phyloP scores from a whole-genome alignment of 495 filamentous ascomycete genomes.

The Chaetomium cochliodes region DNA sequence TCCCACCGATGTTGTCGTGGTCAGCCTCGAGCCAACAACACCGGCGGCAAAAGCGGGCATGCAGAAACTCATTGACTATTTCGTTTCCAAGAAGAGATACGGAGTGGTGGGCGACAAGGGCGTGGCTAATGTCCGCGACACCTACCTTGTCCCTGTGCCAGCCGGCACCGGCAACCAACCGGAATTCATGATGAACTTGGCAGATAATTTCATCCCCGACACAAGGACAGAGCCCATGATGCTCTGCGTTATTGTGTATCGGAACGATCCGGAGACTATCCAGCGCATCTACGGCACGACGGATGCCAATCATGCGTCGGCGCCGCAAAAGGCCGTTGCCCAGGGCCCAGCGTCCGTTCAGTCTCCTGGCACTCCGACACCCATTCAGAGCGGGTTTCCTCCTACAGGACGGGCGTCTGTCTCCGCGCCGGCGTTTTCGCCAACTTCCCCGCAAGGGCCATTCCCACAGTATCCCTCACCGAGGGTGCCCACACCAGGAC shows the following conservation, averaged over 20 bases:
- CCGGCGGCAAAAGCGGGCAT: constrained; percentile 58
- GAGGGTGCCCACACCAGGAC: constrained; percentile 36
- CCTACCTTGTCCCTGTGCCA: constrained; percentile 73
- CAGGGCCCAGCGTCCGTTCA: not conserved
- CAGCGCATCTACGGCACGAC: constrained; percentile 39
- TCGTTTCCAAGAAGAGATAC: constrained; percentile 70
- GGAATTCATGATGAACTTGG: constrained; percentile 74
- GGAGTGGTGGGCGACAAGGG: constrained; percentile 74
- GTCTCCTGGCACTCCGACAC: constrained; percentile 34
- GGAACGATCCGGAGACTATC: constrained; percentile 49
- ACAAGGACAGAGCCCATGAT: constrained; percentile 66
- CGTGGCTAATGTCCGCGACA: constrained; percentile 69
- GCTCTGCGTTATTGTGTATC: constrained; percentile 73
- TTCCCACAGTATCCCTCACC: constrained; percentile 38
- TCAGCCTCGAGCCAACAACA: constrained; percentile 59
- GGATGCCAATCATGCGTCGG: constrained; percentile 9
- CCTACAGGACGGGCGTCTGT: constrained; percentile 38
- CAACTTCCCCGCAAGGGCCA: constrained; percentile 47
- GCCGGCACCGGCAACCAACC: constrained; percentile 56
- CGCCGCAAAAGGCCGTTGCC: constrained; percentile 13
- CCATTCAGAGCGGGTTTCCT: constrained; percentile 22
- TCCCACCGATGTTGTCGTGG: constrained; percentile 69
- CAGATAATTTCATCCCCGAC: constrained; percentile 67
- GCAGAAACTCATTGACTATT: constrained; percentile 73
- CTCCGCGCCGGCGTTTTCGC: constrained; percentile 48